Evolutionary conservation across 805 yeast species (phyloP).

Genomic region (Monosporozyma unispora): DNA sequence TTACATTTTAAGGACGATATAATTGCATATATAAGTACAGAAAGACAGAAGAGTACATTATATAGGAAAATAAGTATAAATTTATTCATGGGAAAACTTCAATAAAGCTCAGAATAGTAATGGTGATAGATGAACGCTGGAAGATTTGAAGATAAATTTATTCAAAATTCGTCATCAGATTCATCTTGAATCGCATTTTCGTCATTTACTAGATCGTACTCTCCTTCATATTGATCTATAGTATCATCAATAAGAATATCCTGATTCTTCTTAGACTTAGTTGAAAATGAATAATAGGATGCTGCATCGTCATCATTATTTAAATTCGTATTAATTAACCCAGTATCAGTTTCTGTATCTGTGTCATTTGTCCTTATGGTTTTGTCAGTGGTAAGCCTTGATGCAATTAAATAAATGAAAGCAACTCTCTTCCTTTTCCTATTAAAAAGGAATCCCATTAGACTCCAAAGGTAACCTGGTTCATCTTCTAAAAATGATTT

Average conservation of each 20-base stretch:
- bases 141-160: not conserved
- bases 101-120: not conserved
- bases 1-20: not conserved
- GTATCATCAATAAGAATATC: slow-evolving; percentile 33
- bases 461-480: slow-evolving; percentile 35
- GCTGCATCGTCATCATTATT: not conserved
- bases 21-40: not conserved
- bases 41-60: not conserved
- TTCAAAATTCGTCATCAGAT: slow-evolving; percentile 22
- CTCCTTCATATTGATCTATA: slow-evolving; percentile 34
- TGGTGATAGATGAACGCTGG: too few species aligned
- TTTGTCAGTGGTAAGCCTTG: slow-evolving; percentile 30
- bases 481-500: slow-evolving; percentile 32
- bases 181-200: slow-evolving; percentile 33
- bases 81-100: not conserved
- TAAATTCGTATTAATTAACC: slow-evolving; percentile 29
- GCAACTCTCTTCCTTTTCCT: slow-evolving; percentile 88
- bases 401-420: slow-evolving; percentile 62
- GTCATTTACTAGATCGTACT: slow-evolving; percentile 39
- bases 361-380: not conserved
- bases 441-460: slow-evolving; percentile 87
- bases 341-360: not conserved
- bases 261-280: slow-evolving; percentile 15
- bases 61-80: not conserved
- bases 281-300: slow-evolving; percentile 11